Evolutionary conservation across 129 eudicot genomes (phyloP).

Genomic region (Ambrosia trifida): DNA sequence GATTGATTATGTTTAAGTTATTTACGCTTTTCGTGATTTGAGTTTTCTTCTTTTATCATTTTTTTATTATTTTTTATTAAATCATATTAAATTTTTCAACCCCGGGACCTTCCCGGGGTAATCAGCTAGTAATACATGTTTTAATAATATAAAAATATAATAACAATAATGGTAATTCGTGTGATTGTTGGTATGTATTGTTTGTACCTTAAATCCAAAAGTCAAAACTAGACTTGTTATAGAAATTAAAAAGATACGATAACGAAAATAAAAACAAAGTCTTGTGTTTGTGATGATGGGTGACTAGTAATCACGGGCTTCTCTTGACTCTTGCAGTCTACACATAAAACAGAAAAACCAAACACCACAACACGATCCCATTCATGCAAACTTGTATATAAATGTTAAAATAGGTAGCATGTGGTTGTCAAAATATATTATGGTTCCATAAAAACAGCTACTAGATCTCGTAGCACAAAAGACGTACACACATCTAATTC

Average conservation of each 20-base stretch:
- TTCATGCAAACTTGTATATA: slow-evolving; percentile 1
- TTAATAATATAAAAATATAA: too few species aligned
- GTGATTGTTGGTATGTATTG: not conserved
- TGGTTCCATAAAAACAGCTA: too few species aligned
- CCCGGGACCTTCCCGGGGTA: too few species aligned
- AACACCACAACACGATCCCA: slow-evolving; percentile 2
- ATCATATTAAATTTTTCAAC: too few species aligned
- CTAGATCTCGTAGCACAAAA: too few species aligned
- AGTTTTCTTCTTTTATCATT: too few species aligned
- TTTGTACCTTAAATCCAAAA: not conserved
- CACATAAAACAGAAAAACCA: slow-evolving; percentile 4
- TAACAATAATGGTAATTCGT: not conserved
- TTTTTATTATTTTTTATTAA: too few species aligned
- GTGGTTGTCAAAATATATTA: not conserved
- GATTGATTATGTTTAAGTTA: too few species aligned
- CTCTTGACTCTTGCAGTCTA: slow-evolving; percentile 17
- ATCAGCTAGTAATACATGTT: too few species aligned
- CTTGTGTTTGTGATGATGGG: not conserved
- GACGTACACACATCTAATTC: too few species aligned
- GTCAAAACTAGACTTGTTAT: not conserved
- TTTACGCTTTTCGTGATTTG: too few species aligned
- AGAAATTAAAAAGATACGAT: not conserved
- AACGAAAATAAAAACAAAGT: slow-evolving; percentile 7
- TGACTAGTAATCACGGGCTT: slow-evolving; percentile 19
- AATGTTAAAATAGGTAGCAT: not conserved